These are phyloP conservation scores for Entomophthora muscae DNA, from an alignment of 371 early-diverging fungal genomes.

Conservation along the genomic window DNA sequence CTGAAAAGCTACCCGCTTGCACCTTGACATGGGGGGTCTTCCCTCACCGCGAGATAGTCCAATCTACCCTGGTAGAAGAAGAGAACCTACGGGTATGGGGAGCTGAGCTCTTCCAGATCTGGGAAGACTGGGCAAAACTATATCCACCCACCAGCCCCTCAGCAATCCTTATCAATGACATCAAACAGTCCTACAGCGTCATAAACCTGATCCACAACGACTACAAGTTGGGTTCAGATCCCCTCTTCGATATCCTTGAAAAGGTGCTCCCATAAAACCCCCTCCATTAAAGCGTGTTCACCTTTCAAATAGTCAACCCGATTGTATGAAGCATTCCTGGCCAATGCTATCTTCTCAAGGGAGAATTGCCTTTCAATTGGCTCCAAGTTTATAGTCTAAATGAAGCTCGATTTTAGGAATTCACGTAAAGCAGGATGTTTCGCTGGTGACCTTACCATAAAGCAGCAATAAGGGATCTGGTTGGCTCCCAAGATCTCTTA, in stretches of 20 bases:
- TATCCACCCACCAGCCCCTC: slow-evolving; percentile 37
- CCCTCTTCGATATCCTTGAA: slow-evolving; percentile 24
- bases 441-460: too few species aligned
- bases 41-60: slow-evolving; percentile 84
- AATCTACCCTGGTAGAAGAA: slow-evolving; percentile 82
- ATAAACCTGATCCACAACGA: slow-evolving; percentile 88
- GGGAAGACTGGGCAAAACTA: slow-evolving; percentile 76
- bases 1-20: slow-evolving; percentile 32
- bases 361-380: too few species aligned
- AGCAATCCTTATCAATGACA: slow-evolving; percentile 30
- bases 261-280: too few species aligned
- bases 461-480: too few species aligned
- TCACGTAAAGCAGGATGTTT: too few species aligned
- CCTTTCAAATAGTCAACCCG: too few species aligned
- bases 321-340: too few species aligned
- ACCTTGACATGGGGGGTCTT: slow-evolving; percentile 97
- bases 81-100: slow-evolving; percentile 80
- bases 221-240: slow-evolving; percentile 31
- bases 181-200: slow-evolving; percentile 61
- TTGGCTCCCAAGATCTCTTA: too few species aligned
- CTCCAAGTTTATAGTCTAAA: too few species aligned
- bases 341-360: too few species aligned
- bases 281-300: too few species aligned
- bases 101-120: slow-evolving; percentile 76
- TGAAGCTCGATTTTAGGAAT: too few species aligned